phyloP scores from a whole-genome alignment of 2,329 filamentous ascomycete genomes.

The Colletotrichum shisoi region DNA sequence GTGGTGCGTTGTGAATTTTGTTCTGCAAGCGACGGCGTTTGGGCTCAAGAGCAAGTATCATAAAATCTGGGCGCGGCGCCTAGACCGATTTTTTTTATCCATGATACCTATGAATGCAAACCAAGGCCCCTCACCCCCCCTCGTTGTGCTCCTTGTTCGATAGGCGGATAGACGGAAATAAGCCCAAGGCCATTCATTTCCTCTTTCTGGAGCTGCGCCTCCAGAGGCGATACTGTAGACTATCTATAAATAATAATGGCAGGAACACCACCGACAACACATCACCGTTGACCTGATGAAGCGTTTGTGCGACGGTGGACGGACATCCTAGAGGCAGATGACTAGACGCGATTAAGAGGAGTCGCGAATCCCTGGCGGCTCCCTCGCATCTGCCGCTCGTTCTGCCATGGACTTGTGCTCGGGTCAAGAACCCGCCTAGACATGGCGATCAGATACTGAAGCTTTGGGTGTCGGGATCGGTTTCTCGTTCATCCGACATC shows the following conservation, averaged over 20 bases:
- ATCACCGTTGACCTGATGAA: not conserved
- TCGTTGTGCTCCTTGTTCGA: not conserved
- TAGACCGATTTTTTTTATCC: not conserved
- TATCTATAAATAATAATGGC: not conserved
- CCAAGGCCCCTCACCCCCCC: not conserved
- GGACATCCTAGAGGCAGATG: not conserved
- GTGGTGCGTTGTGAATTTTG: constrained; percentile 4
- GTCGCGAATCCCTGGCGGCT: not conserved
- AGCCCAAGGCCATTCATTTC: not conserved
- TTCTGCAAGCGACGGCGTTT: constrained; percentile 33
- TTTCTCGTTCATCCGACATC: constrained; percentile 22
- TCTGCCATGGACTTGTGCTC: not conserved
- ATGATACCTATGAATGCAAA: not conserved
- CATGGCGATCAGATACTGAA: not conserved
- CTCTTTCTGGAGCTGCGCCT: not conserved
- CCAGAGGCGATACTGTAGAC: not conserved
- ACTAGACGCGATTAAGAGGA: not conserved
- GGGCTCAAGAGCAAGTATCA: constrained; percentile 3
- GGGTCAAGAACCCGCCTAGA: not conserved
- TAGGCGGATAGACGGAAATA: not conserved
- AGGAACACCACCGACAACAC: not conserved
- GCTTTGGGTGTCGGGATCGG: not conserved
- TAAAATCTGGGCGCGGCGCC: constrained; percentile 7
- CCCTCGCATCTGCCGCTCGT: not conserved
- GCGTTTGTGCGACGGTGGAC: not conserved